Percentiles rank a stretch among this genome's conserved stretches.
phyloP scores from a whole-genome alignment of 306 rosid genomes.

The Pachyrhizus erosus region DNA sequence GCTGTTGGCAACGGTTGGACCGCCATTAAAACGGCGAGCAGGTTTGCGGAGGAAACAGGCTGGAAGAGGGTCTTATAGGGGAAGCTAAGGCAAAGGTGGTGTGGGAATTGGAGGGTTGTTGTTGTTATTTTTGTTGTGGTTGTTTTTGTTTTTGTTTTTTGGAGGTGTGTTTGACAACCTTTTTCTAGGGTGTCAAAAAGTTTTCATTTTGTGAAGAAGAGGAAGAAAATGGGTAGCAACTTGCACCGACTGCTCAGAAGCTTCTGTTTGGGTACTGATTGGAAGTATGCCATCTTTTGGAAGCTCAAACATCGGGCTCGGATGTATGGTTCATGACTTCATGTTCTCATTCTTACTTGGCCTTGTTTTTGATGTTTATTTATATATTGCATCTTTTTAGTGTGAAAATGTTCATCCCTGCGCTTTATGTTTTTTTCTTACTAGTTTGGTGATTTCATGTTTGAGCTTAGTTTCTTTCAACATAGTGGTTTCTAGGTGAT shows the following conservation, averaged over 20 bases:
- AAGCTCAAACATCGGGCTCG: conserved; percentile 84
- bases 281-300: conserved; percentile 98
- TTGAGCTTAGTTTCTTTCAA: background rate
- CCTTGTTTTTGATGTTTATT: conserved; percentile 10
- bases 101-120: conserved; percentile 46
- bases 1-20: conserved; percentile 80
- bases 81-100: conserved; percentile 67
- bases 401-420: too few relatives aligned
- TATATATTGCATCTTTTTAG: background rate
- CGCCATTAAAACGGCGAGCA: conserved; percentile 99
- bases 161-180: conserved; percentile 41
- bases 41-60: conserved; percentile 97
- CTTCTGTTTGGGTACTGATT: conserved; percentile 82
- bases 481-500: conserved; percentile 8
- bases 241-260: conserved; percentile 72
- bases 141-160: conserved; percentile 16
- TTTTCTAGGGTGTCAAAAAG: conserved; percentile 46
- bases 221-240: conserved; percentile 61
- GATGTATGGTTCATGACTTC: conserved; percentile 60
- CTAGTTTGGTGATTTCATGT: conserved; percentile 20
- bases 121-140: conserved; percentile 17
- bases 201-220: conserved; percentile 35
- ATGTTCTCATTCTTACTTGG: background rate
- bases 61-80: conserved; percentile 99
- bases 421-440: too few relatives aligned